phyloP scores from a whole-genome alignment of 2,329 filamentous ascomycete species.

The Teratosphaeriaceae sp. region DNA sequence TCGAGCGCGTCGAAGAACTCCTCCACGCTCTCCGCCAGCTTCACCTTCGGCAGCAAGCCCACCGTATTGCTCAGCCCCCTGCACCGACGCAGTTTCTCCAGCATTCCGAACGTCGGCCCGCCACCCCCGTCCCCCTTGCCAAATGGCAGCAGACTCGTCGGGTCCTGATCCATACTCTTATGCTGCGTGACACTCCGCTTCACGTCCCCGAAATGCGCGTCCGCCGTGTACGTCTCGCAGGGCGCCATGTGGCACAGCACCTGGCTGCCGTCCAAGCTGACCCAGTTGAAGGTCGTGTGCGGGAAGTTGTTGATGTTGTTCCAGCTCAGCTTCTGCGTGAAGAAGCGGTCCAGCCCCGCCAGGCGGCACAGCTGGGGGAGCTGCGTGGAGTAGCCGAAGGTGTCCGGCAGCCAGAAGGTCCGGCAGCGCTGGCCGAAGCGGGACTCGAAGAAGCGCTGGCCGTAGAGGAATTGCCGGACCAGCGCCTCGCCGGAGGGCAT shows the following conservation, averaged over 20 bases:
- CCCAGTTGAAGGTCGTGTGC: slow-evolving; percentile 98
- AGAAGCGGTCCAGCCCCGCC: slow-evolving; percentile 93
- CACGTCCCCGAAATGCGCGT: slow-evolving; percentile 91
- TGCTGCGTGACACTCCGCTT: slow-evolving; percentile 84
- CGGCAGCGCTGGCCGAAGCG: slow-evolving; percentile 81
- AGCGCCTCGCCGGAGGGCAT: slow-evolving; percentile 93
- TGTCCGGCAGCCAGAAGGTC: slow-evolving; percentile 98
- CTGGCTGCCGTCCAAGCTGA: slow-evolving; percentile 88
- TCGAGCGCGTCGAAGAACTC: slow-evolving; percentile 88
- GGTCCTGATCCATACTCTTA: slow-evolving; percentile 92
- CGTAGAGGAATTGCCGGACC: slow-evolving; percentile 89
- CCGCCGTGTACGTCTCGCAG: slow-evolving; percentile 88
- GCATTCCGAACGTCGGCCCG: slow-evolving; percentile 85
- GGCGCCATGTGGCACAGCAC: slow-evolving; percentile 98
- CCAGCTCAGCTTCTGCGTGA: slow-evolving; percentile 98
- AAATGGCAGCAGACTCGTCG: slow-evolving; percentile 84
- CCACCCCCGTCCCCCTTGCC: slow-evolving; percentile 96
- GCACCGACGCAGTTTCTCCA: slow-evolving; percentile 90
- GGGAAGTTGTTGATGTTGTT: slow-evolving; percentile 99
- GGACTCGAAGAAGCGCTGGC: slow-evolving; percentile 89
- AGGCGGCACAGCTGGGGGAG: slow-evolving; percentile 88
- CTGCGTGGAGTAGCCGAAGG: slow-evolving; percentile 94
- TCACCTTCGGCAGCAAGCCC: slow-evolving; percentile 75
- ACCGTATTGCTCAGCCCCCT: slow-evolving; percentile 85
- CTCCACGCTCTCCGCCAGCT: slow-evolving; percentile 84